Conservation (phyloP, 2,329 filamentous ascomycete genomes). For the Colletotrichum agaves region DNA sequence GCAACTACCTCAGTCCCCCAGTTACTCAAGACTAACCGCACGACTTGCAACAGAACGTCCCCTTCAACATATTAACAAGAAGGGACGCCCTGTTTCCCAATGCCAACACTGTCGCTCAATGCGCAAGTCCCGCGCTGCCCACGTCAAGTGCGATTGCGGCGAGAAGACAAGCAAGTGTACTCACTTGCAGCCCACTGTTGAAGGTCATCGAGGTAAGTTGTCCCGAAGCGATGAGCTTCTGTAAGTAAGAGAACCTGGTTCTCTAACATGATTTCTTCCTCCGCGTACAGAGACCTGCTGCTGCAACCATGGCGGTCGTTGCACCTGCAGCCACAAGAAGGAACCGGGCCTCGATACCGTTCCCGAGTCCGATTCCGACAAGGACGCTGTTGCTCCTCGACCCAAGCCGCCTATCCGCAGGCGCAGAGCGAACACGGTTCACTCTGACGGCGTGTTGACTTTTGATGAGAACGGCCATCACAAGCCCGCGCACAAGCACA, state of each 20-base stretch:
- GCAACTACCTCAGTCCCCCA: not conserved
- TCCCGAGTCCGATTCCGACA: conserved; percentile 71
- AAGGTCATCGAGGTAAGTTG: conserved; percentile 69
- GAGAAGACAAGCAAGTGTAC: conserved; percentile 84
- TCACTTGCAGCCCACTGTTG: conserved; percentile 66
- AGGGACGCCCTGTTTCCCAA: conserved; percentile 96
- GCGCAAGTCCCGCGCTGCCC: conserved; percentile 94
- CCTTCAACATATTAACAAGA: conserved; percentile 95
- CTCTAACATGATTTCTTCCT: conserved; percentile 25
- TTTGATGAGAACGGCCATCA: conserved; percentile 74
- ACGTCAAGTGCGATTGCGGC: conserved; percentile 96
- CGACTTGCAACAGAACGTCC: conserved; percentile 75
- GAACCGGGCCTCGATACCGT: conserved; percentile 70
- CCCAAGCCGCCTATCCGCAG: conserved; percentile 59
- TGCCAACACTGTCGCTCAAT: conserved; percentile 95
- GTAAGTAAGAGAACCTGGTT: conserved; percentile 41
- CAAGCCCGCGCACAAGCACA: conserved; percentile 70
- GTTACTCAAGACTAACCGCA: conserved; percentile 41
- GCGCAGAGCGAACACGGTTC: conserved; percentile 70
- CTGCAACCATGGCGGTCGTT: conserved; percentile 75
- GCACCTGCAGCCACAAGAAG: conserved; percentile 73
- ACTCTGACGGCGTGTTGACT: conserved; percentile 67
- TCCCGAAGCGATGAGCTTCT: conserved; percentile 40
- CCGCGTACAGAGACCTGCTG: conserved; percentile 69
- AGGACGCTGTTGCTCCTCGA: conserved; percentile 49